Conservation (phyloP, 2,329 filamentous ascomycete genomes). For the Lecanicillium sp. region DNA sequence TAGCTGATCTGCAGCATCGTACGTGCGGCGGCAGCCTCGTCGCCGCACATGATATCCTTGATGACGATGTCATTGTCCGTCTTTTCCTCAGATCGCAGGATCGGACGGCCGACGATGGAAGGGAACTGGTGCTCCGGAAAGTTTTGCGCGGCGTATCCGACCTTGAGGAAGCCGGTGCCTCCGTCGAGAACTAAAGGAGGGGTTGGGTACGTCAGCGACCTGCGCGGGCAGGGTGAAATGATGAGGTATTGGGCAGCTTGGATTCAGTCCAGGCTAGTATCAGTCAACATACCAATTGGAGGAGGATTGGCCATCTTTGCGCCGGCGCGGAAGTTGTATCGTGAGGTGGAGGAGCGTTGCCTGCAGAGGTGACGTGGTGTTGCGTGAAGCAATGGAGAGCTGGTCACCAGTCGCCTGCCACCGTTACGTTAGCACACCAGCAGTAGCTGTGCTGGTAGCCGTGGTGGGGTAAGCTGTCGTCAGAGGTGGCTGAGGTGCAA, state of each 20-base stretch:
- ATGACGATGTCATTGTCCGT: slow-evolving; percentile 55
- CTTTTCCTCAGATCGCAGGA: slow-evolving; percentile 90
- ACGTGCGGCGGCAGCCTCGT: slow-evolving; percentile 90
- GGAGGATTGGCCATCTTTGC: slow-evolving; percentile 42
- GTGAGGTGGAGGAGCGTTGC: background rate
- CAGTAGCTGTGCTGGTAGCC: slow-evolving; percentile 2
- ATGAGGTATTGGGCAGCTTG: too few species aligned
- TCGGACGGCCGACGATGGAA: slow-evolving; percentile 95
- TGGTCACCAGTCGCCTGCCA: slow-evolving; percentile 4
- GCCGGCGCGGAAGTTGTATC: slow-evolving; percentile 10
- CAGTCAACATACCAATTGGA: slow-evolving; percentile 42
- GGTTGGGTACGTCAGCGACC: slow-evolving; percentile 14
- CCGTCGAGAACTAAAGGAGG: slow-evolving; percentile 79
- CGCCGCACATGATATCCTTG: slow-evolving; percentile 99
- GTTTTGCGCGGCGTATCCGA: slow-evolving; percentile 98
- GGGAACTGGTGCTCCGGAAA: slow-evolving; percentile 99
- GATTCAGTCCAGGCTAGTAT: slow-evolving; percentile 6
- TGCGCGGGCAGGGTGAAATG: too few species aligned
- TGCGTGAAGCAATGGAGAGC: slow-evolving; percentile 7
- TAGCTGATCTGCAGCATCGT: slow-evolving; percentile 99
- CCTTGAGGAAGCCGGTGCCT: slow-evolving; percentile 99
- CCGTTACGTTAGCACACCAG: slow-evolving; percentile 1
- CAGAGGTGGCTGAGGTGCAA: slow-evolving; percentile 22
- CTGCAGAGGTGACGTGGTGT: background rate
- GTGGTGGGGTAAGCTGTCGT: slow-evolving; percentile 30